phyloP scores from a whole-genome alignment of 2,329 filamentous ascomycete species.

The Exophiala oligosperma region DNA sequence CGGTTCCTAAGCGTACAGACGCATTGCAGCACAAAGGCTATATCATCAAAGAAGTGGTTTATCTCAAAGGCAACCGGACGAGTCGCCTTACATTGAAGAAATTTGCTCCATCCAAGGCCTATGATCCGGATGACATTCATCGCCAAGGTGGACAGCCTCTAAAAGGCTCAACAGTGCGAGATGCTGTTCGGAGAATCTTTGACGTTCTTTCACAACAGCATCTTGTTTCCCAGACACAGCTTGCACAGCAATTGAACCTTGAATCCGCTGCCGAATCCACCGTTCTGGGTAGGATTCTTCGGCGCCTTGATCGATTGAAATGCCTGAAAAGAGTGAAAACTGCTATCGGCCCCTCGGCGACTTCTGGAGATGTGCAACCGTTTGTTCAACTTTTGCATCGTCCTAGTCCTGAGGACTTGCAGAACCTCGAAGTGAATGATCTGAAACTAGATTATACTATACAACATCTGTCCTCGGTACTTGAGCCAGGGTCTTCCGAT shows the following conservation, averaged over 20 bases:
- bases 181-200: constrained; percentile 23
- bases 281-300: constrained; percentile 44
- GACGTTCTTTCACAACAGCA: constrained; percentile 12
- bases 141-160: background rate
- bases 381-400: constrained; percentile 47
- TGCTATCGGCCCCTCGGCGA: constrained; percentile 41
- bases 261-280: constrained; percentile 10
- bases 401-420: constrained; percentile 40
- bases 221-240: constrained; percentile 15
- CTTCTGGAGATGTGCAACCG: constrained; percentile 38
- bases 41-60: constrained; percentile 57
- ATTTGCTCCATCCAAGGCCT: constrained; percentile 38
- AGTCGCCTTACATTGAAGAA: constrained; percentile 57
- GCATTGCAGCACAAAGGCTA: constrained; percentile 59
- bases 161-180: constrained; percentile 12
- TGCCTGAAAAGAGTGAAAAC: constrained; percentile 46
- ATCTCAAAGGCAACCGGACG: constrained; percentile 52
- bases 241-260: constrained; percentile 16
- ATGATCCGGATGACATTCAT: constrained; percentile 9
- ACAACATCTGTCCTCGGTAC: constrained; percentile 19
- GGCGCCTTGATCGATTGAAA: constrained; percentile 47
- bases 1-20: constrained; percentile 62
- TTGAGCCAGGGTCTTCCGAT: constrained; percentile 7
- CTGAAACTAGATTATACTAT: constrained; percentile 14
- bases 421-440: constrained; percentile 38